Base-by-base conservation (phyloP, 768 basidiomycete genomes). In the Roridomyces roridus region DNA sequence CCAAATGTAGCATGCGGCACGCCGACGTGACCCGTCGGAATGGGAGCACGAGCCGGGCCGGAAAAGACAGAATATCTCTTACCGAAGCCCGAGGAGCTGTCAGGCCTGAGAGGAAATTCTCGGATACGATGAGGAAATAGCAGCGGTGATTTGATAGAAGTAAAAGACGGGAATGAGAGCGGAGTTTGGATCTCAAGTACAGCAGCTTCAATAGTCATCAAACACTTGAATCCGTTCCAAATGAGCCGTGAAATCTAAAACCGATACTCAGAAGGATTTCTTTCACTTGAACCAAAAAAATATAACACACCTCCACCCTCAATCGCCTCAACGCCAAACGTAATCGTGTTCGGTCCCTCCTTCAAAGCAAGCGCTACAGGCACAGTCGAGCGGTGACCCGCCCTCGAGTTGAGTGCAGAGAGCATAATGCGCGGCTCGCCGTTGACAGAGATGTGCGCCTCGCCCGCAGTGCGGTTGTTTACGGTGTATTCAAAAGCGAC, bases 401-500 rank as follows among this genome's bases (percentile, higher is more conserved):
- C 61, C 9, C 61, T 56, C 14, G 57, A 63, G 53, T 63, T 63
- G 21, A 58, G 53, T 7, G 55, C 43, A 5, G 61, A 57, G 20
- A 63, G 53, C 26, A 47, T 55, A 34, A 63, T 45, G 3, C 44
- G 37, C 6, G 49, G 14, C 12, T 46, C 61, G 35, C 61, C 61
- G 26, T 63, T 63, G 43, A 63, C 48, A 17, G 53, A 58, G 44
- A 63, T 57, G 34, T 63, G 57, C 3, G 61, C 61, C 15, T 63
- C 61, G 24, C 61, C 61, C 2, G 61, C 61, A 20, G 45, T 44
- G 24, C 29, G 35, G 20, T 55, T 56, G 45, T 23, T 55, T 6
- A 60, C 56, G 29, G 49, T 51, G 37, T 57, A 57, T 18, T 51
- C 14, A 44, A 57, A 57, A 1, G 49, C 45, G 6, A 57, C 50